phyloP scores from a whole-genome alignment of 768 basidiomycete species.

The Suillus decipiens region DNA sequence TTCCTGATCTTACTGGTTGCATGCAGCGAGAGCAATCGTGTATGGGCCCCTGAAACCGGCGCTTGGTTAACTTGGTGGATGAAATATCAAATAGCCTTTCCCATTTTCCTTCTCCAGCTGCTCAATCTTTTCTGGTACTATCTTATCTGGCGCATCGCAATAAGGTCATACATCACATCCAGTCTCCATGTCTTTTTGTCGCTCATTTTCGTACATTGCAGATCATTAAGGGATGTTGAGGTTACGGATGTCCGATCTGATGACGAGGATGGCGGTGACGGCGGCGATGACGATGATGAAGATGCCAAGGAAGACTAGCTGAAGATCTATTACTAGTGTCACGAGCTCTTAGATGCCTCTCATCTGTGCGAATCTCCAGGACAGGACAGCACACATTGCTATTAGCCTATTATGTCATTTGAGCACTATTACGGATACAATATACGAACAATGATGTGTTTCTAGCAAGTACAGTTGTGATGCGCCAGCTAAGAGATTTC shows the following conservation, averaged over 20 bases:
- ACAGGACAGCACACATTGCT: slow-evolving; percentile 9
- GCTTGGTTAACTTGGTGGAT: slow-evolving; percentile 78
- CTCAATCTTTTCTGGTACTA: slow-evolving; percentile 95
- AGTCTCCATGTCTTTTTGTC: neutral
- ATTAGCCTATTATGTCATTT: slow-evolving; percentile 10
- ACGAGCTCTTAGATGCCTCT: neutral
- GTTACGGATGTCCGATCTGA: slow-evolving; percentile 81
- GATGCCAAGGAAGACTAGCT: slow-evolving; percentile 34
- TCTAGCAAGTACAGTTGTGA: neutral
- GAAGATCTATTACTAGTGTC: neutral
- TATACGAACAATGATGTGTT: slow-evolving; percentile 10
- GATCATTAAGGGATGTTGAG: slow-evolving; percentile 49
- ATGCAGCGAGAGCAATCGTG: slow-evolving; percentile 51
- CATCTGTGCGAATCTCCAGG: slow-evolving; percentile 1
- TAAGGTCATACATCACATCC: slow-evolving; percentile 55
- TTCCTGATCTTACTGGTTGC: slow-evolving; percentile 10
- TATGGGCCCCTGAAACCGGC: slow-evolving; percentile 63
- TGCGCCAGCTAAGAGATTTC: neutral
- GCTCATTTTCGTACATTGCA: slow-evolving; percentile 30
- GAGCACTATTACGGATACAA: neutral
- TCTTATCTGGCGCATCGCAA: slow-evolving; percentile 76
- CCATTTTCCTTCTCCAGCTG: slow-evolving; percentile 72
- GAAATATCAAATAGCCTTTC: slow-evolving; percentile 76
- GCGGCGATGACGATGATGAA: slow-evolving; percentile 30
- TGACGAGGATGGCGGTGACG: slow-evolving; percentile 57